Percentiles rank a stretch among this genome's conserved stretches.
phyloP scores from a whole-genome alignment of 768 basidiomycete species.

The Thelephora ganbajun region DNA sequence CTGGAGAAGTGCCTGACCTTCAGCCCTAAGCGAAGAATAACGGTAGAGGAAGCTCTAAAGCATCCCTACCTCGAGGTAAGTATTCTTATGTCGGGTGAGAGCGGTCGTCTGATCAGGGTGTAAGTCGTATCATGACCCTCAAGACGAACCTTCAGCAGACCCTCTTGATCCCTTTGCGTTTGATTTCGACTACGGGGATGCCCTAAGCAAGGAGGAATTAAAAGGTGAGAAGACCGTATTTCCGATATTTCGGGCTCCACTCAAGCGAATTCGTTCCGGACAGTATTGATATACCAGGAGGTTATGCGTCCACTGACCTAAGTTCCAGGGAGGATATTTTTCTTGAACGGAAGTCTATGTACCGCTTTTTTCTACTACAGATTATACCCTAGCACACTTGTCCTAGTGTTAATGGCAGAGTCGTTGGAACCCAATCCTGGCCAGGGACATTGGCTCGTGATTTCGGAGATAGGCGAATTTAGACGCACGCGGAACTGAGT shows the following conservation, averaged over 20 bases:
- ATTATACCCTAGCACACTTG: too few species aligned
- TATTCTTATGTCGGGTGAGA: constrained; percentile 3
- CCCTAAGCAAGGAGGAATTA: constrained; percentile 49
- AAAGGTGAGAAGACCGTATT: constrained; percentile 32
- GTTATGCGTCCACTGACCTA: constrained; percentile 13
- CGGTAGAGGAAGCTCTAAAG: constrained; percentile 73
- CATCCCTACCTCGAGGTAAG: constrained; percentile 81
- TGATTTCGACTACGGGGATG: constrained; percentile 64
- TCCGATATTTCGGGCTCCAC: neutral
- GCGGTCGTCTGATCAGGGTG: neutral
- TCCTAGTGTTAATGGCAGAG: neutral
- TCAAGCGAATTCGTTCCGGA: neutral
- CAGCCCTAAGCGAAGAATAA: constrained; percentile 76
- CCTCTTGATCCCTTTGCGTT: constrained; percentile 69
- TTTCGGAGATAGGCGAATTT: constrained; percentile 1
- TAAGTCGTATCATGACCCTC: constrained; percentile 78
- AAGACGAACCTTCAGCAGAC: constrained; percentile 77
- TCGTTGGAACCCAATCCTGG: constrained; percentile 2
- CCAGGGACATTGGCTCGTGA: constrained; percentile 4
- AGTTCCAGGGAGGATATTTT: constrained; percentile 2
- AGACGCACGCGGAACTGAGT: neutral
- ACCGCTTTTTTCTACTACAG: too few species aligned
- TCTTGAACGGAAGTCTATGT: constrained; percentile 2
- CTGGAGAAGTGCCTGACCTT: constrained; percentile 75
- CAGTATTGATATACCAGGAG: constrained; percentile 21